phyloP scores from a whole-genome alignment of 2,329 filamentous ascomycete species.

The Neonectria faginata region DNA sequence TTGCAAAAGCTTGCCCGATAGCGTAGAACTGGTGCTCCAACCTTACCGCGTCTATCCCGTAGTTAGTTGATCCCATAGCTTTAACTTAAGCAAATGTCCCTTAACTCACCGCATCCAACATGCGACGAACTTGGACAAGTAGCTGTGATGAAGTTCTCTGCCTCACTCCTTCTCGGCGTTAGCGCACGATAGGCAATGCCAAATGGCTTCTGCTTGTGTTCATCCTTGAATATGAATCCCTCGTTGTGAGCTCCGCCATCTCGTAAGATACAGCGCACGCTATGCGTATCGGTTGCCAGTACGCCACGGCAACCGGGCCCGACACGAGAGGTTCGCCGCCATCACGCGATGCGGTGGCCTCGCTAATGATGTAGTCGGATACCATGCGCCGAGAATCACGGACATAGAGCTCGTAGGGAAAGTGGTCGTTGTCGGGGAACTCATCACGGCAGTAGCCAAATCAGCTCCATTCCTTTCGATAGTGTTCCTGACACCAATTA shows the following conservation, averaged over 20 bases:
- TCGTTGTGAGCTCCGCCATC: constrained; percentile 12
- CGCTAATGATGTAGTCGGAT: constrained; percentile 12
- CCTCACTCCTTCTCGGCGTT: constrained; percentile 1
- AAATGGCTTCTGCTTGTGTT: constrained; percentile 8
- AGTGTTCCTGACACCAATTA: too few species aligned
- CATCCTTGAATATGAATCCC: constrained; percentile 17
- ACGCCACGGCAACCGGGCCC: constrained; percentile 8
- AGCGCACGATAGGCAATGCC: constrained; percentile 5
- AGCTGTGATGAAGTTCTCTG: constrained; percentile 4
- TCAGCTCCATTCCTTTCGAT: background rate
- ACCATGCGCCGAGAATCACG: constrained; percentile 13
- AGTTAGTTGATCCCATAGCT: too few species aligned
- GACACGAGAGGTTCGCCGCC: background rate
- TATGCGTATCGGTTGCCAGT: constrained; percentile 15
- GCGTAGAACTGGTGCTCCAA: constrained; percentile 16
- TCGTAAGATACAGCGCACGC: background rate
- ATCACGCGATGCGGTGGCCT: constrained; percentile 13
- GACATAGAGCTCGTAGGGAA: constrained; percentile 15
- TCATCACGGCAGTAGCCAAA: constrained; percentile 5
- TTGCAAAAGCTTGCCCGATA: constrained; percentile 9
- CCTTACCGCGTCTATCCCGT: background rate
- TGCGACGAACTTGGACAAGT: constrained; percentile 17
- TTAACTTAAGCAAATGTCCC: background rate
- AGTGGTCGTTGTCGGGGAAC: constrained; percentile 10
- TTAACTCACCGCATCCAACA: constrained; percentile 10